phyloP scores from a whole-genome alignment of 2,329 filamentous ascomycete species.

The Diatrype stigma region DNA sequence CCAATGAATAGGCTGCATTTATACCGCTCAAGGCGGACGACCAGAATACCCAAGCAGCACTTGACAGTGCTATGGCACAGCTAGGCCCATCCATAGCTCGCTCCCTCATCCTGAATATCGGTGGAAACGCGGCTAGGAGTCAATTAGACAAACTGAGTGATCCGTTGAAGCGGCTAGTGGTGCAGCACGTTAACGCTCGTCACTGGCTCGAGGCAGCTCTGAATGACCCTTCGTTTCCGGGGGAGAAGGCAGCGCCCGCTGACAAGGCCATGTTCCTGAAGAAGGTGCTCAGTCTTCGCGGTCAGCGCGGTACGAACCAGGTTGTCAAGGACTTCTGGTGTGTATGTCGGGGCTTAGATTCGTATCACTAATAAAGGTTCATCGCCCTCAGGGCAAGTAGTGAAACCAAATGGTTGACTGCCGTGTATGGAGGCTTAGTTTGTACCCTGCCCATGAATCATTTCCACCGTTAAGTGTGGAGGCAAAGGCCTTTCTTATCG shows the following conservation, averaged over 20 bases:
- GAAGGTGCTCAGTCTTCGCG: conserved; percentile 62
- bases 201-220: conserved; percentile 62
- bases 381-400: neutral
- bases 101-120: conserved; percentile 60
- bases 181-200: conserved; percentile 50
- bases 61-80: conserved; percentile 49
- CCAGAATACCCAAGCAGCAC: conserved; percentile 36
- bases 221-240: conserved; percentile 51
- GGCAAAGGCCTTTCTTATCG: no score
- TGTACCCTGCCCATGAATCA: no score
- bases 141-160: conserved; percentile 69
- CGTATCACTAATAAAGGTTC: neutral
- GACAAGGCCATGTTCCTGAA: conserved; percentile 64
- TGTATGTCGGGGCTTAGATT: conserved; percentile 42
- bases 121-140: conserved; percentile 64
- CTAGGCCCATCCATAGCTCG: conserved; percentile 59
- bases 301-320: conserved; percentile 59
- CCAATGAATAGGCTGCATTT: conserved; percentile 43
- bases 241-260: conserved; percentile 50
- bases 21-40: conserved; percentile 43
- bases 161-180: conserved; percentile 65
- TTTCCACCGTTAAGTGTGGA: no score
- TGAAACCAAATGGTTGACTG: neutral
- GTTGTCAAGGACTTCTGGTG: conserved; percentile 71
- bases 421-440: no score